Evolutionary conservation across 2,329 filamentous ascomycete genomes (phyloP), one percentile per base, ranked within the genome.

Genomic region (Tolypocladium album): DNA sequence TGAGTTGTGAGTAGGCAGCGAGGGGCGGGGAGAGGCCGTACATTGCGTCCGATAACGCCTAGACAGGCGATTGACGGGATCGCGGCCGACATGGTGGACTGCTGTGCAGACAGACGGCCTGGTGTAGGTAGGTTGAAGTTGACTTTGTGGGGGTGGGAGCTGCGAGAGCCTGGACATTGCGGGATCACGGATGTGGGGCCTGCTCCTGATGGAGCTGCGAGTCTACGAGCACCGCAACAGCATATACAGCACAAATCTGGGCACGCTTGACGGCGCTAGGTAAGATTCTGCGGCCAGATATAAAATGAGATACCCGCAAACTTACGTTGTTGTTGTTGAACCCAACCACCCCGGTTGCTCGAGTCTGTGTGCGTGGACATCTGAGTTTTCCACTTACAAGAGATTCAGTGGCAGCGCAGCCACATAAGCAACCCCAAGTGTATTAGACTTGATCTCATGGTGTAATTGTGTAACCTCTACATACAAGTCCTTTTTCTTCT

Each of bases 11-110:
- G 24, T 2, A 36, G 50, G 31, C 50, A 17, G 50, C 20, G 50
- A 7, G 9, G 9, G 50, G 20, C 12, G 17, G 4, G 9, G 0
- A 36, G 20, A n/a, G 31, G 31, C 31, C 50, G 20, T 81, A 96
- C 92, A 74, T 95, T 89, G 76, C 94, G 92, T 66, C 94, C 93
- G 68, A 99, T 95, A 58, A 97, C 82, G 74, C 92, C 92, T 68
- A 99, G 87, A 72, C 92, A 96, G 74, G 91, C 92, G 74, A 97
- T 94, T 42, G 88, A 90, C 38, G 93, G 88, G 68, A 85, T 83
- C 60, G 83, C 77, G 65, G 81, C 79, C 67, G 84, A 81, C 83
- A 86, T 86, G 67, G 62, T 55, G 58, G 55, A 55, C 27, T 22
- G 20, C 1, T 55, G 31, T 22, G 27, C 31, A 22, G 20, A 22